Percentiles rank a stretch among this genome's conserved stretches.
phyloP scores from a whole-genome alignment of 176 grass and related monocot species.

The maize (Zea mays) region DNA sequence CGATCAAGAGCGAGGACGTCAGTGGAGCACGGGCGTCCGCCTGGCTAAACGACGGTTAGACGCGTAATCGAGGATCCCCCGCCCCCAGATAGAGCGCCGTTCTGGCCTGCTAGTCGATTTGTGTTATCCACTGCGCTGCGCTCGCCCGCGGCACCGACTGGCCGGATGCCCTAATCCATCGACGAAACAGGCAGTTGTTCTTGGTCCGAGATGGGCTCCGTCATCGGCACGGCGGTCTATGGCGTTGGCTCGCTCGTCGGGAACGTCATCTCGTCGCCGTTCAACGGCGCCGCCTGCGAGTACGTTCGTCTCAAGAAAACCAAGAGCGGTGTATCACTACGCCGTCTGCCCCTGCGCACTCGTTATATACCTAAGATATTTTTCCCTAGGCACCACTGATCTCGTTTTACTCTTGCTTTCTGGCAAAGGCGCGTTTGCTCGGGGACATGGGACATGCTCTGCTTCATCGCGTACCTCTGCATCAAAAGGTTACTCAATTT shows the following conservation, averaged over 20 bases:
- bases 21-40: too few species aligned
- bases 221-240: constrained; percentile 25
- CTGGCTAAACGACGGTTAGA: too few species aligned
- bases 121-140: too few species aligned
- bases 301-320: neutral
- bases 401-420: neutral
- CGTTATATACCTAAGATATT: too few species aligned
- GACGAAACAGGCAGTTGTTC: neutral
- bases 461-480: constrained; percentile 70
- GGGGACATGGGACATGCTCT: constrained; percentile 57
- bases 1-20: too few species aligned
- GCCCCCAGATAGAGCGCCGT: too few species aligned
- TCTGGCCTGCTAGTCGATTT: too few species aligned
- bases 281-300: neutral
- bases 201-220: constrained; percentile 21
- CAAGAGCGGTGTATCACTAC: neutral
- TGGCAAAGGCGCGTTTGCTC: constrained; percentile 48
- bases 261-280: neutral
- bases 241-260: constrained; percentile 10
- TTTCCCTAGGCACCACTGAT: too few species aligned
- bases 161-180: neutral
- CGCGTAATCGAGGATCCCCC: too few species aligned
- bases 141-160: too few species aligned
- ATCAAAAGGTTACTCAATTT: constrained; percentile 48
- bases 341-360: too few species aligned